phyloP scores from a whole-genome alignment of 208 protist genomes.

The Strigomonas oncopelti region DNA sequence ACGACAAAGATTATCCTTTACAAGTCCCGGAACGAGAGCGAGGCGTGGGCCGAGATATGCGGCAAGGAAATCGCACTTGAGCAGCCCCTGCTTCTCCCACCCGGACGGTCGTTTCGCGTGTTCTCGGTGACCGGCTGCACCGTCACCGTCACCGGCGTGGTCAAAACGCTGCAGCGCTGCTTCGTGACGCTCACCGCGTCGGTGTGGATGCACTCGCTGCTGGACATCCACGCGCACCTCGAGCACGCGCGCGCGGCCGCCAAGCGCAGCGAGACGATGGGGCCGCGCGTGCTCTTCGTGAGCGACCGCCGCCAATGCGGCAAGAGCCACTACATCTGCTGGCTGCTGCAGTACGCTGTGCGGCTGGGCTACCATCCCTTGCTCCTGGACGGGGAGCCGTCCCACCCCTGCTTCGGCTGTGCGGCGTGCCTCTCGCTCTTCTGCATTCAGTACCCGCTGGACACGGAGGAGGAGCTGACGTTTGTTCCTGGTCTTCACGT shows the following conservation, averaged over 20 bases:
- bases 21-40: constrained; percentile 17
- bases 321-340: constrained; percentile 45
- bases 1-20: constrained; percentile 29
- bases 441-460: constrained; percentile 48
- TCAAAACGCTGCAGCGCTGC: constrained; percentile 42
- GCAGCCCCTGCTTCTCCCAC: constrained; percentile 43
- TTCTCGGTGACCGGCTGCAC: constrained; percentile 64
- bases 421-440: constrained; percentile 41
- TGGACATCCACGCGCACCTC: constrained; percentile 59
- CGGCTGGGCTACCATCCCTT: constrained; percentile 67
- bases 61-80: constrained; percentile 51
- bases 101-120: constrained; percentile 29
- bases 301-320: constrained; percentile 42
- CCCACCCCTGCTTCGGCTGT: constrained; percentile 38
- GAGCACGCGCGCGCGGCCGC: constrained; percentile 31
- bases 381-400: constrained; percentile 42
- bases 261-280: constrained; percentile 15
- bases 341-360: constrained; percentile 50
- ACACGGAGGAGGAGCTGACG: constrained; percentile 55
- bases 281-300: constrained; percentile 61
- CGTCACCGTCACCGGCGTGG: constrained; percentile 30
- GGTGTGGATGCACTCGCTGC: constrained; percentile 47
- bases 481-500: constrained; percentile 47
- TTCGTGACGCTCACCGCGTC: constrained; percentile 34
- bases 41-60: constrained; percentile 39